Base-by-base conservation (phyloP, 2,329 filamentous ascomycete species). In the Pestalotiopsis sp. region DNA sequence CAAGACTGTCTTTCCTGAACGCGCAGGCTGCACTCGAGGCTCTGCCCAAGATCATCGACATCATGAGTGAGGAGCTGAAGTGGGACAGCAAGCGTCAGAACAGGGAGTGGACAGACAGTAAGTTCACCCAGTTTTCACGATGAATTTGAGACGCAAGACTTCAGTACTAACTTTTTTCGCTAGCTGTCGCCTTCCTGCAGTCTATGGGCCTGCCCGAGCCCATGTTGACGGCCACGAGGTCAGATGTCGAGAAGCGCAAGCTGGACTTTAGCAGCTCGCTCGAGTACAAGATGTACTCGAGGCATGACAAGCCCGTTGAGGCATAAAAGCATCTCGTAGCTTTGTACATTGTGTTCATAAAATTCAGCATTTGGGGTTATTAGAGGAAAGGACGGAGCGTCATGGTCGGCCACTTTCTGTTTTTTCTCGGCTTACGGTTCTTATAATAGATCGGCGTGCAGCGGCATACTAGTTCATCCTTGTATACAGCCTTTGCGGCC, bases 11-110 rank as follows among this genome's bases (percentile, higher is more conserved):
- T 9, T 98, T 98, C 83, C 82, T 98, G 73, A 97, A 97, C 78
- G 94, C 94, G 4, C 93, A 97, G 80, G 95, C 95, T 12, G 92
- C 94, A 1, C 88, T 97, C 11, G 94, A 97, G 81, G 91, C 94
- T 1, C 86, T 97, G 60, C 95, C 95, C 4, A 87, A 83, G 68
- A 89, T 98, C 68, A 96, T 98, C 76, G 94, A 98, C 78, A 87
- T 97, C 70, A 97, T 98, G 94, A 87, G 85, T 41, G 89, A 92
- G 74, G 94, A 98, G 83, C 84, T 97, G 69, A 86, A 90, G 69
- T 98, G 94, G 95, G 89, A 91, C 76, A 82, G 79, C 68, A 85
- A 86, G 73, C 85, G 95, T 71, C 92, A 93, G 81, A 91, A 95
- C 4, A 75, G 86, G 17, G 94, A 97, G 80, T 97, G 94, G 94